Percentiles rank a stretch among this genome's conserved stretches.
Conservation (phyloP, 495 filamentous ascomycete species). For the Penicillium waksmanii region DNA sequence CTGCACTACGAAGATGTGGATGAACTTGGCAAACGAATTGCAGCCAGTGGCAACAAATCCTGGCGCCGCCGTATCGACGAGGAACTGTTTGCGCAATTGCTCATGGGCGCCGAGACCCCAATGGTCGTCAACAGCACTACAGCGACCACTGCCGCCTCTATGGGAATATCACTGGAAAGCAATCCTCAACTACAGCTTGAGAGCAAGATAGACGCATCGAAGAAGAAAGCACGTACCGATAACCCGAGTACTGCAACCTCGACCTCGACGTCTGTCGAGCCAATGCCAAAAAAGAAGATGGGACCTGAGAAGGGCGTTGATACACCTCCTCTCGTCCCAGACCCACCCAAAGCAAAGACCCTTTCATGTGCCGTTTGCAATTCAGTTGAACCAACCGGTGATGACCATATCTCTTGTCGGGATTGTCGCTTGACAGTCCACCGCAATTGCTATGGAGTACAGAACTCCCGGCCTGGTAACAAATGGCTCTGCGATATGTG, state of each 20-base stretch:
- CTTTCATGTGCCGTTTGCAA: constrained; percentile 87
- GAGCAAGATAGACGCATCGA: constrained; percentile 45
- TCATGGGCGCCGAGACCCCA: constrained; percentile 55
- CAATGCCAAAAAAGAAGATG: constrained; percentile 64
- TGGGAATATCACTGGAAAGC: constrained; percentile 46
- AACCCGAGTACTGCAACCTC: constrained; percentile 54
- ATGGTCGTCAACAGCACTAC: constrained; percentile 50
- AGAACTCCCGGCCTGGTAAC: constrained; percentile 64
- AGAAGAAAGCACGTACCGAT: constrained; percentile 63
- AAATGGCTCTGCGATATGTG: constrained; percentile 98
- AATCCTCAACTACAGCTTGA: constrained; percentile 51
- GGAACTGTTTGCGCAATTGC: constrained; percentile 82
- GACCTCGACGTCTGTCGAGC: constrained; percentile 49
- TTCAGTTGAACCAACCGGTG: constrained; percentile 68
- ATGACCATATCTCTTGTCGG: constrained; percentile 74
- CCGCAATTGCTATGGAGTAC: constrained; percentile 85
- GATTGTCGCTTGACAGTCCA: constrained; percentile 95
- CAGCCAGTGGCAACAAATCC: constrained; percentile 76
- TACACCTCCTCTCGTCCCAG: constrained; percentile 62
- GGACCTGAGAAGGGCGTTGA: constrained; percentile 57
- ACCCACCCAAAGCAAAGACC: constrained; percentile 73
- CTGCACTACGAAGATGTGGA: constrained; percentile 97
- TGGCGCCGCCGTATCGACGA: constrained; percentile 91
- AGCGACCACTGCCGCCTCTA: constrained; percentile 48
- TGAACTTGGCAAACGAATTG: constrained; percentile 88